Evolutionary conservation across 257 asterid species (phyloP).

Genomic region (Petunia axillaris): DNA sequence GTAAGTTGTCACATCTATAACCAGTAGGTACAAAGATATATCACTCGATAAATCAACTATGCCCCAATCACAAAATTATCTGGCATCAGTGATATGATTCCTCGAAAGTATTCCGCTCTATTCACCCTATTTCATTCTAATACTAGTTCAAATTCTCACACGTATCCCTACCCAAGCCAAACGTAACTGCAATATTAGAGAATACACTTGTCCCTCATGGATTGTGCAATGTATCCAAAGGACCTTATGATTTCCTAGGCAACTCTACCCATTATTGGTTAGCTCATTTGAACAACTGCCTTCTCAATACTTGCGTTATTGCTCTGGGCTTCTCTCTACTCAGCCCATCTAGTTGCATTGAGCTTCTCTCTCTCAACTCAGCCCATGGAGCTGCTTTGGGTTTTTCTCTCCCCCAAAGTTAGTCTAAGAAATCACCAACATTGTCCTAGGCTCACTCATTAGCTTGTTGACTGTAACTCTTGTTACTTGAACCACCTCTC

Average conservation of each 20-base stretch:
- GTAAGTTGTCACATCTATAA: not conserved
- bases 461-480: not conserved
- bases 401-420: not conserved
- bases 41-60: not conserved
- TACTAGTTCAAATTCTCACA: not conserved
- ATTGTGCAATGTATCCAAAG: not conserved
- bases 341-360: not conserved
- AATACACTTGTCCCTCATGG: conserved; percentile 11
- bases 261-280: not conserved
- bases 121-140: conserved; percentile 2
- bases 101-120: not conserved
- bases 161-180: not conserved
- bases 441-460: not conserved
- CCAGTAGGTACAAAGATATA: not conserved
- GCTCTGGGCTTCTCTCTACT: not conserved
- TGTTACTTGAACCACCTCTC: not conserved
- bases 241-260: not conserved
- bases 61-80: not conserved
- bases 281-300: not conserved
- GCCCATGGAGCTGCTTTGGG: not conserved
- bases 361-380: not conserved
- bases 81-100: not conserved
- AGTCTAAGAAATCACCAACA: not conserved
- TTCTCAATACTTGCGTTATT: not conserved
- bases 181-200: not conserved